These are phyloP conservation scores for Favolaschia claudopus DNA, from an alignment of 768 basidiomycete genomes.

Conservation along the genomic window DNA sequence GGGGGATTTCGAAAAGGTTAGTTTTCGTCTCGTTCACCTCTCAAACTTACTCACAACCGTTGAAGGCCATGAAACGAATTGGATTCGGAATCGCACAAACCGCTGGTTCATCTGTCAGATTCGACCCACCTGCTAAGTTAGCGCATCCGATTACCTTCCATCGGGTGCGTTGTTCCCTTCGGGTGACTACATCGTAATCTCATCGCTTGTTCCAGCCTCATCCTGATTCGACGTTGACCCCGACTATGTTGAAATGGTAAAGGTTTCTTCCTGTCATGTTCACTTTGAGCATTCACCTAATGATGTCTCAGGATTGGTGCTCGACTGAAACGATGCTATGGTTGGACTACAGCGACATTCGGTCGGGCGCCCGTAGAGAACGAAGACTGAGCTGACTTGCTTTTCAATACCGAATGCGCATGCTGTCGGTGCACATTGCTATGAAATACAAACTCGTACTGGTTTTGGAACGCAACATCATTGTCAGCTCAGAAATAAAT, in stretches of 20 bases:
- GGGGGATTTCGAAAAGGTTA: conserved; percentile 24
- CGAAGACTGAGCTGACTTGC: conserved; percentile 6
- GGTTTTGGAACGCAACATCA: too few species aligned
- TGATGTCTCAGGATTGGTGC: neutral
- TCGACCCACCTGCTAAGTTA: conserved; percentile 23
- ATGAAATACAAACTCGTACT: too few species aligned
- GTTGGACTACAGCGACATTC: conserved; percentile 17
- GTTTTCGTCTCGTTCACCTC: neutral
- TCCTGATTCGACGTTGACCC: conserved; percentile 24
- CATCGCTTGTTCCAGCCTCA: conserved; percentile 15
- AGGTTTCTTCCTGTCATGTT: neutral
- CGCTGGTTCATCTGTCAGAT: conserved; percentile 26
- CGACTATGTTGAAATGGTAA: conserved; percentile 11
- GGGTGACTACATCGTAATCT: neutral
- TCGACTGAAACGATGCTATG: conserved; percentile 11
- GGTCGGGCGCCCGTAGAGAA: neutral
- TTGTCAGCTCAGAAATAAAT: too few species aligned
- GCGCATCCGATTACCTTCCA: conserved; percentile 27
- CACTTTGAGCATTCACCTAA: neutral
- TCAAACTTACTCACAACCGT: neutral
- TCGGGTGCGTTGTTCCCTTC: conserved; percentile 8
- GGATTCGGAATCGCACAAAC: conserved; percentile 22
- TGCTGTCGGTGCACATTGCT: too few species aligned
- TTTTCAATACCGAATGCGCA: too few species aligned
- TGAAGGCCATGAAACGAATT: conserved; percentile 23